A percentile compares a stretch with the other conserved stretches of the same genome.
Evolutionary conservation across 2,329 filamentous ascomycete genomes (phyloP).

Genomic region (Cytospora mali): DNA sequence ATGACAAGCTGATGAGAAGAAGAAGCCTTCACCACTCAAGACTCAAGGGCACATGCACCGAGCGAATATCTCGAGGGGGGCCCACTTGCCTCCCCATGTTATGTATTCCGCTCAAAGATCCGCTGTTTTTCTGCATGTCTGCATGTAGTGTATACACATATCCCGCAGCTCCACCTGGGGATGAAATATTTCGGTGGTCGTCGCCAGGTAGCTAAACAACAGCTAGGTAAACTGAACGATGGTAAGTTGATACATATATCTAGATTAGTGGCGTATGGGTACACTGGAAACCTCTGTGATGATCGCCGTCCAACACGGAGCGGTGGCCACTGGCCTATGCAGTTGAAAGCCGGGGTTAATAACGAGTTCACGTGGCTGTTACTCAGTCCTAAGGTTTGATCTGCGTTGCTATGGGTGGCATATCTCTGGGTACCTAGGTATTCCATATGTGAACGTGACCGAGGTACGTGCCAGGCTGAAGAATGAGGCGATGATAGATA

Average conservation of each 20-base stretch:
- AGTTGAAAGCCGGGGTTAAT: too few relatives aligned
- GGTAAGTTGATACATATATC: too few relatives aligned
- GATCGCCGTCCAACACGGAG: too few relatives aligned
- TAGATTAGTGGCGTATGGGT: too few relatives aligned
- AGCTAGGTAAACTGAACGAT: too few relatives aligned
- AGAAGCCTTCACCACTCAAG: not conserved
- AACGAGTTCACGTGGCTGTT: not conserved
- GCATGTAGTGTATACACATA: not conserved
- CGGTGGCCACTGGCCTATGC: too few relatives aligned
- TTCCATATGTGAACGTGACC: not conserved
- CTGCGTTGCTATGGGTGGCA: not conserved
- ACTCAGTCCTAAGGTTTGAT: not conserved
- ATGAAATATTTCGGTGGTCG: not conserved
- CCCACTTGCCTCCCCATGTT: not conserved
- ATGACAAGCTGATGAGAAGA: not conserved
- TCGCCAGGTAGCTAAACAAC: not conserved
- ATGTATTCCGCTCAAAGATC: not conserved
- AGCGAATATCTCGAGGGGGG: not conserved
- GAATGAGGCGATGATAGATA: too few relatives aligned
- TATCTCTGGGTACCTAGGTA: not conserved
- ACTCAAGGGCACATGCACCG: too few relatives aligned
- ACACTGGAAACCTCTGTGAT: too few relatives aligned
- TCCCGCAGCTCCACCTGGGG: not conserved
- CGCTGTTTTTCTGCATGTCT: not conserved
- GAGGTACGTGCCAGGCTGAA: not conserved